Base-by-base conservation (phyloP, 2,329 filamentous ascomycete species). In the Neoarthrinium moseri region DNA sequence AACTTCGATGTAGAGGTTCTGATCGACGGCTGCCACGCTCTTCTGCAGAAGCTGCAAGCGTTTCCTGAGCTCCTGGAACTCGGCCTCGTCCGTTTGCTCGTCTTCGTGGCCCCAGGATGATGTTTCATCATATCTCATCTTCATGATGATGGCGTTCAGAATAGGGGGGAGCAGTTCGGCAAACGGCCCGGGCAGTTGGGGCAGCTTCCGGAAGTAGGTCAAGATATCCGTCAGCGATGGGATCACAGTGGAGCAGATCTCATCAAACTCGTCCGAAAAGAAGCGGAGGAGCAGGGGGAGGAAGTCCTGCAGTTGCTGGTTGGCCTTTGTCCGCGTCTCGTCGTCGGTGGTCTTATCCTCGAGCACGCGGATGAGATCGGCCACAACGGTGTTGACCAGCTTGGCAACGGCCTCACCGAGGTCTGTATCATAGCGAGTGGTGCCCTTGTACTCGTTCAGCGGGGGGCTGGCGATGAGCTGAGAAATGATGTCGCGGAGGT, bases 91-190 rank as follows among this genome's bases (percentile, higher is more conserved):
- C 2, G 91, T 95, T 65, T 95, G 87, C 57, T 95, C 91, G 57
- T 95, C 91, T 62, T 96, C 91, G 47, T 91, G 85, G 29, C 91
- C 92, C 92, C 92, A 97, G 17, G 81, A 86, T 2, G 89, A 87
- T 5, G 92, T 96, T 63, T 96, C 92, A 58, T 99, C 94, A 61
- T 95, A 97, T 62, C 92, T 86, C 91, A 97, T 96, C 72, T 99
- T 99, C 46, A 82, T 77, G 49, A 99, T 87, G 57, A 97, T 92
- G 45, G 91, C 90, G 64, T 96, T 89, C 47, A 99, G 73, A 43
- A 97, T 91, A 4, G 90, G 88, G 21, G 88, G 82, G 11, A 99
- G 77, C 79, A 96, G 94, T 42, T 81, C 77, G n/a, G 82, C 76
- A 65, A 95, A 94, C 45, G 87, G 81, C 38, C 78, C 70, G 15